Conservation (phyloP, 345 rosid genomes). For the Moricandia arvensis region DNA sequence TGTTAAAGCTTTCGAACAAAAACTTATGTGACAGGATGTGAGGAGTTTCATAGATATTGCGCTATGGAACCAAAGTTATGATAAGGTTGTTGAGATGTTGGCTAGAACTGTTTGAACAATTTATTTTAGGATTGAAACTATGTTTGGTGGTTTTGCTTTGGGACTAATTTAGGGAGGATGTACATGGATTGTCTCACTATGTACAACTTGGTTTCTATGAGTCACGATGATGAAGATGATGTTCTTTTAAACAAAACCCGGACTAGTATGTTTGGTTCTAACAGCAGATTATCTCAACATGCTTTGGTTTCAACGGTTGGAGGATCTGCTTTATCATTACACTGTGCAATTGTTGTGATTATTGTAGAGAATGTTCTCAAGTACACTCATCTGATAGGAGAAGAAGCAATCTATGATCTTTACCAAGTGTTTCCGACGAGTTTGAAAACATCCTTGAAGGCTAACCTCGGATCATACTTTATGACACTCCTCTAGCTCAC, state of each 20-base stretch:
- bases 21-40: constrained; percentile 88
- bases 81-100: constrained; percentile 85
- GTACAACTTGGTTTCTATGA: constrained; percentile 58
- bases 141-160: constrained; percentile 62
- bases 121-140: constrained; percentile 64
- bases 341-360: constrained; percentile 82
- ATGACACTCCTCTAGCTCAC: constrained; percentile 89
- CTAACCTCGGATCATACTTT: constrained; percentile 68
- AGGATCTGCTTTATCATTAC: constrained; percentile 85
- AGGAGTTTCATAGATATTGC: constrained; percentile 82
- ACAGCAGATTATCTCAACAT: constrained; percentile 49
- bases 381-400: constrained; percentile 89
- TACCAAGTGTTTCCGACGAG: constrained; percentile 90
- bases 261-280: constrained; percentile 44
- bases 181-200: constrained; percentile 81
- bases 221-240: constrained; percentile 46
- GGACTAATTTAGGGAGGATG: constrained; percentile 71
- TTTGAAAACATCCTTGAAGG: constrained; percentile 59
- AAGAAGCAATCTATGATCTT: constrained; percentile 89
- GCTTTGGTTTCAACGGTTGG: constrained; percentile 71
- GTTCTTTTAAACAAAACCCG: constrained; percentile 35
- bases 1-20: constrained; percentile 84
- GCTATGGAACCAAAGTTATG: constrained; percentile 82
- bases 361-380: constrained; percentile 85
- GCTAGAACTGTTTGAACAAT: constrained; percentile 86